These are phyloP conservation scores for Thielaviopsis musarum DNA, from an alignment of 2,329 filamentous ascomycete genomes.

Conservation along the genomic window DNA sequence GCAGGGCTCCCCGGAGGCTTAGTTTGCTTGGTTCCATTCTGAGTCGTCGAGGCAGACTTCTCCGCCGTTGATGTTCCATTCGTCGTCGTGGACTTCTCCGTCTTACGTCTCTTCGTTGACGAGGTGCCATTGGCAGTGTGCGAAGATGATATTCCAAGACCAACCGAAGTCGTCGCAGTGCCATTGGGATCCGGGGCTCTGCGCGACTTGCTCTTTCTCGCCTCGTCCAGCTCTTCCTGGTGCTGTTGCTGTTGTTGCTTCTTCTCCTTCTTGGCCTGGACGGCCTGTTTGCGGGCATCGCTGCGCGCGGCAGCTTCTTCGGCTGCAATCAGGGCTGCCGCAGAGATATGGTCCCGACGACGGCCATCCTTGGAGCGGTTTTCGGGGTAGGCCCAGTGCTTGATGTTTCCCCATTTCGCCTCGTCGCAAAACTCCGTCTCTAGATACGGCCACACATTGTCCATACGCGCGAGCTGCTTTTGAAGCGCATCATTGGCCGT, in stretches of 20 bases:
- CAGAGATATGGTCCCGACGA: constrained; percentile 64
- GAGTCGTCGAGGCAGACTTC: constrained; percentile 29
- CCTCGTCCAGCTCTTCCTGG: constrained; percentile 25
- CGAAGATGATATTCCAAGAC: constrained; percentile 45
- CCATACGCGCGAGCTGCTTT: constrained; percentile 68
- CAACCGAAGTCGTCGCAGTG: constrained; percentile 36
- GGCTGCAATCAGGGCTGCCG: constrained; percentile 59
- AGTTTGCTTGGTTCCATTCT: constrained; percentile 29
- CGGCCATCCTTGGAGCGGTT: constrained; percentile 62
- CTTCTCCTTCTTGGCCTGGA: constrained; percentile 58
- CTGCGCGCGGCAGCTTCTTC: constrained; percentile 72
- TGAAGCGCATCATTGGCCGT: constrained; percentile 82
- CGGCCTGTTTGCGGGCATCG: constrained; percentile 68
- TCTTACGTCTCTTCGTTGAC: constrained; percentile 61
- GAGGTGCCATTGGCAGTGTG: constrained; percentile 31
- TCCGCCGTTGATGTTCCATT: background rate
- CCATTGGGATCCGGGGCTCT: constrained; percentile 17
- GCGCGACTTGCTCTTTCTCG: constrained; percentile 42
- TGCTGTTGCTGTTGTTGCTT: constrained; percentile 44
- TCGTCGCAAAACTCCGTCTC: constrained; percentile 86
- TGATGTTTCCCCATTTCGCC: constrained; percentile 77
- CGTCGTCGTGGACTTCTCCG: constrained; percentile 41
- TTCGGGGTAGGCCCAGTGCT: constrained; percentile 90
- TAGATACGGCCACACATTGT: constrained; percentile 74
- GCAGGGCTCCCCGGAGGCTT: constrained; percentile 46